Conservation (phyloP, 1,139 yeast genomes). For the Nadsonia starkeyi-henricii region DNA sequence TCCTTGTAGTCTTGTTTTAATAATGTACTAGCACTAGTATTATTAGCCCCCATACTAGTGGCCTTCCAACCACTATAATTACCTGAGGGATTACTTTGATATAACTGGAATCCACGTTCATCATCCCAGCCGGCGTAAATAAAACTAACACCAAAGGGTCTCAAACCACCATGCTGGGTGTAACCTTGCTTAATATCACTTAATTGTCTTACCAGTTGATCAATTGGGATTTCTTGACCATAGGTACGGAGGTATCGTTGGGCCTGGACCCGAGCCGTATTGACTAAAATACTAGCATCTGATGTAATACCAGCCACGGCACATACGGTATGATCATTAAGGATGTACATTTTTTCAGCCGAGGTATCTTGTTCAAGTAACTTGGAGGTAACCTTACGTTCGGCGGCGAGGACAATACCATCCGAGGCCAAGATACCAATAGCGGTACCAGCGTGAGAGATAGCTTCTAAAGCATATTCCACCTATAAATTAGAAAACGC, state of each 20-base stretch:
- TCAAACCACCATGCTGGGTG: constrained; percentile 95
- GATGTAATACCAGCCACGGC: constrained; percentile 99
- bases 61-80: constrained; percentile 99
- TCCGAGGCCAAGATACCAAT: constrained; percentile 84
- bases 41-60: constrained; percentile 92
- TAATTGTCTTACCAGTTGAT: constrained; percentile 70
- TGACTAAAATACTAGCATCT: constrained; percentile 85
- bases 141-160: constrained; percentile 97
- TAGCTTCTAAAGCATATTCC: constrained; percentile 95
- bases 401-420: constrained; percentile 94
- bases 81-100: constrained; percentile 93
- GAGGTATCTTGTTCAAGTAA: constrained; percentile 86
- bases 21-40: constrained; percentile 88
- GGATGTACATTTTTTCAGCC: constrained; percentile 79
- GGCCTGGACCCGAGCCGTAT: constrained; percentile 73
- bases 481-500: constrained; percentile 31
- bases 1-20: constrained; percentile 91
- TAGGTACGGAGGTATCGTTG: constrained; percentile 76
- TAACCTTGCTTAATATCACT: constrained; percentile 96
- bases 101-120: constrained; percentile 77
- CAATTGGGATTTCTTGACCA: constrained; percentile 87
- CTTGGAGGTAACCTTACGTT: constrained; percentile 84
- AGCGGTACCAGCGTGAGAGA: constrained; percentile 95
- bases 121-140: constrained; percentile 94
- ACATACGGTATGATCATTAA: constrained; percentile 73